A percentile compares a stretch with the other conserved stretches of the same genome.
phyloP scores from a whole-genome alignment of 2,329 filamentous ascomycete genomes.

The Colletotrichum brevisporum region DNA sequence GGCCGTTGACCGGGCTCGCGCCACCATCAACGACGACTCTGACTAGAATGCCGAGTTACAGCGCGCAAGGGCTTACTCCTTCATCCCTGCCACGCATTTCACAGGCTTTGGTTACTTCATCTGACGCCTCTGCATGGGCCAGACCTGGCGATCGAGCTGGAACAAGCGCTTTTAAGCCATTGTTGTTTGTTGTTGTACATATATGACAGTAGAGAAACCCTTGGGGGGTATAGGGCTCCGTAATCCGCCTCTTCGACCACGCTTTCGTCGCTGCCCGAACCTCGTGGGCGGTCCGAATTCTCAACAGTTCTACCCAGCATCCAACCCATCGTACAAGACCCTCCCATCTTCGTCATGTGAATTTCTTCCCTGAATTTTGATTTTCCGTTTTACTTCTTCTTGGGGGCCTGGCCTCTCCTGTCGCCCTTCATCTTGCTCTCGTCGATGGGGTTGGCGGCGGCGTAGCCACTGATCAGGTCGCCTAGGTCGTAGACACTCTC shows the following conservation, averaged over 20 bases:
- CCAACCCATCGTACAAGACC: conserved; percentile 33
- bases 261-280: conserved; percentile 3
- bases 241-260: conserved; percentile 34
- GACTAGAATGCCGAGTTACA: conserved; percentile 57
- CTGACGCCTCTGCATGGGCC: conserved; percentile 17
- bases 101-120: conserved; percentile 20
- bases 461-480: conserved; percentile 68
- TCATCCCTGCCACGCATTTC: conserved; percentile 1
- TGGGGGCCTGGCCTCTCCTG: conserved; percentile 53
- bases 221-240: conserved; percentile 24
- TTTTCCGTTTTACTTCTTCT: conserved; percentile 59
- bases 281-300: conserved; percentile 19
- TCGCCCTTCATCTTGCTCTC: conserved; percentile 52
- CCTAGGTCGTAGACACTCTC: conserved; percentile 53
- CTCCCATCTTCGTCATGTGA: background rate
- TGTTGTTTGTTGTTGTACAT: conserved; percentile 42
- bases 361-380: conserved; percentile 43
- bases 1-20: conserved; percentile 72
- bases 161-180: conserved; percentile 32
- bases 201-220: conserved; percentile 42
- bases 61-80: conserved; percentile 26
- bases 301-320: conserved; percentile 9
- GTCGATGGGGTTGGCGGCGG: conserved; percentile 50
- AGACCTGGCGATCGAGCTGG: conserved; percentile 12
- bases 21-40: conserved; percentile 72